These are phyloP conservation scores for Cyclanthera cordifolia DNA, from an alignment of 306 rosid genomes.

Conservation along the genomic window DNA sequence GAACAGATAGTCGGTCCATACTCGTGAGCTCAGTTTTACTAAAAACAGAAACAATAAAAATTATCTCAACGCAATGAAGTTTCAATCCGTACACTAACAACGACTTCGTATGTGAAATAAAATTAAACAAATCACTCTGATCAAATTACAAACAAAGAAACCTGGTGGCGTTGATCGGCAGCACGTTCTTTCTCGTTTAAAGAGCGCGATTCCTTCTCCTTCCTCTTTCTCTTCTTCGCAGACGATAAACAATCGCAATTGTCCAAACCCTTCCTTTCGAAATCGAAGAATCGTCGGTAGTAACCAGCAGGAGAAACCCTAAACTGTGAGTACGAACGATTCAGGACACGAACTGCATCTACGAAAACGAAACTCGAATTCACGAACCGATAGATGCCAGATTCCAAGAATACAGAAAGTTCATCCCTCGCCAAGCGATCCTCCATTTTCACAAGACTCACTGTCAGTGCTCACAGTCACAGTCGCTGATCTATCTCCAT, in stretches of 20 bases:
- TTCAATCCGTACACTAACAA: not conserved
- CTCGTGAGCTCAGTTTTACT: too few species aligned
- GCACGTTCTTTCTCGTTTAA: slow-evolving; percentile 61
- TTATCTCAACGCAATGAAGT: not conserved
- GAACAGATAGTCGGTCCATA: too few species aligned
- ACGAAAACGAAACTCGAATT: slow-evolving; percentile 45
- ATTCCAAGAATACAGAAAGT: slow-evolving; percentile 28
- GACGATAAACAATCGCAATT: slow-evolving; percentile 17
- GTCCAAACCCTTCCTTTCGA: slow-evolving; percentile 16
- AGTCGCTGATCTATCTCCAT: not conserved
- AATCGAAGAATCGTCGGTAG: slow-evolving; percentile 53
- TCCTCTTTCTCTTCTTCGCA: slow-evolving; percentile 46
- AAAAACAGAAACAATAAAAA: not conserved
- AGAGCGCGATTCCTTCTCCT: slow-evolving; percentile 25
- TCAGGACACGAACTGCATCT: slow-evolving; percentile 68
- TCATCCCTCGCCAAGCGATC: slow-evolving; percentile 13
- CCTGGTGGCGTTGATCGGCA: slow-evolving; percentile 72
- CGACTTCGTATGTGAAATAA: not conserved
- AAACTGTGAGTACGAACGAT: slow-evolving; percentile 48
- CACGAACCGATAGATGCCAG: slow-evolving; percentile 42
- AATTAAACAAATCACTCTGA: not conserved
- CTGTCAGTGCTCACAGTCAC: not conserved
- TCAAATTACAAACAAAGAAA: not conserved
- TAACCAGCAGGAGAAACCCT: slow-evolving; percentile 54
- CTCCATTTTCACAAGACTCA: slow-evolving; percentile 16